Evolutionary conservation across 1,284 basidiomycete genomes (phyloP), one percentile per base, ranked within the genome.

Genomic region (Macrocystidia cucumis): DNA sequence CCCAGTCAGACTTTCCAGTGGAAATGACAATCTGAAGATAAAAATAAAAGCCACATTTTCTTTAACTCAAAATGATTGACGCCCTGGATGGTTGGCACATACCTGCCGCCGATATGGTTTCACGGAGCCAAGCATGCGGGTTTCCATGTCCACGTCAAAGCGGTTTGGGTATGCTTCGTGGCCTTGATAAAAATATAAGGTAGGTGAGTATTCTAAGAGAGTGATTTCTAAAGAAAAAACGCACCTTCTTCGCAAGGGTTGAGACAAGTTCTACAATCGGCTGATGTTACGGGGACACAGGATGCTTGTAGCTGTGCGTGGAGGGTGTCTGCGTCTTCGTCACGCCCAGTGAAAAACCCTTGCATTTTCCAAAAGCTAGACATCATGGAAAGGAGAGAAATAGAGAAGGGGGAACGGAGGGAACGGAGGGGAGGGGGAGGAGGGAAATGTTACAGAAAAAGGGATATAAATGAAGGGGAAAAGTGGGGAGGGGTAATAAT

Each of bases 1-100:
- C 72, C 91, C 91, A 95, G 59, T 95, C 88, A 18, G 77, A 71
- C 61, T 86, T 82, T 9, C 88, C 90, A 1, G 90, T 93, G 1
- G 89, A 91, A 37, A 96, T 87, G 19, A 93, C 68, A 21, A 91
- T 69, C 80, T 89, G 32, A 4, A 18, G 3, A 12, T 5, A 18
- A 30, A 18, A 30, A 16, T 11, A 5, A 16, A 11, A 30, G 29
- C 12, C 37, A 37, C 12, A 29, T 35, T 33, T 43, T 20, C 12
- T 25, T 11, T 23, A 39, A 31, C 31, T 19, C 40, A 35, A 29
- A 26, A 18, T 33, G 9, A 23, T 32, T n/a, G n/a, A 37, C 36
- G 14, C 20, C 34, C 21, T 26, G 36, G 19, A 23, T 14, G 29
- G 32, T 12, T n/a, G 54, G n/a, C n/a, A n/a, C 69, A 43, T 42